phyloP scores from a whole-genome alignment of 306 rosid species.

The Pyrus communis region DNA sequence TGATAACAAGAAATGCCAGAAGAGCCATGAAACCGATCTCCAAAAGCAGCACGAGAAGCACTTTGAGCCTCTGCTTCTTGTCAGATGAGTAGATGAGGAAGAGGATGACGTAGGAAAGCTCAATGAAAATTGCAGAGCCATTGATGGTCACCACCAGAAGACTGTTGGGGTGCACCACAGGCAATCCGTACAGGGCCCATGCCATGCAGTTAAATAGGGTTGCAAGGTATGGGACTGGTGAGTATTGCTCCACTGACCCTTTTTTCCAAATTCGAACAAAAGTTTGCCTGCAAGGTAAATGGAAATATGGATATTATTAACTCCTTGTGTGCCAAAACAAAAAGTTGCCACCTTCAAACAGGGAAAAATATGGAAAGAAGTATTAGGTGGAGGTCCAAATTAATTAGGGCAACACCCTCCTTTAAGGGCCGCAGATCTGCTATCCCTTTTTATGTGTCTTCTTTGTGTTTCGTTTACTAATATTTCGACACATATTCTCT shows the following conservation, averaged over 20 bases:
- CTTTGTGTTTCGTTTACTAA: too few relatives aligned
- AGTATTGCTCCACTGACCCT: conserved; percentile 67
- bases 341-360: not conserved
- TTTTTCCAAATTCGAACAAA: conserved; percentile 68
- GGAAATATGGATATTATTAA: not conserved
- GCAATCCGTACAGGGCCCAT: conserved; percentile 80
- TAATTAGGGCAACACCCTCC: not conserved
- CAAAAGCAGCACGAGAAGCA: conserved; percentile 20
- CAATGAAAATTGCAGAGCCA: conserved; percentile 47
- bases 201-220: conserved; percentile 75
- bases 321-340: not conserved
- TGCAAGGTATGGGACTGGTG: conserved; percentile 75
- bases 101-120: conserved; percentile 45
- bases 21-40: conserved; percentile 39
- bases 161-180: conserved; percentile 67
- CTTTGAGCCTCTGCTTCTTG: conserved; percentile 49
- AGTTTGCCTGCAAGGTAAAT: conserved; percentile 45
- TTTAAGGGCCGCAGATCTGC: too few relatives aligned
- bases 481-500: too few relatives aligned
- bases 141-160: conserved; percentile 63
- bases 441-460: too few relatives aligned
- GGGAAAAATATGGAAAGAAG: not conserved
- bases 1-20: conserved; percentile 33
- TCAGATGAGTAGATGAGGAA: conserved; percentile 57
- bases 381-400: not conserved